A percentile compares a stretch with the other conserved stretches of the same genome.
Conservation (phyloP, 2,329 filamentous ascomycete genomes). For the Cytospora piceicola region DNA sequence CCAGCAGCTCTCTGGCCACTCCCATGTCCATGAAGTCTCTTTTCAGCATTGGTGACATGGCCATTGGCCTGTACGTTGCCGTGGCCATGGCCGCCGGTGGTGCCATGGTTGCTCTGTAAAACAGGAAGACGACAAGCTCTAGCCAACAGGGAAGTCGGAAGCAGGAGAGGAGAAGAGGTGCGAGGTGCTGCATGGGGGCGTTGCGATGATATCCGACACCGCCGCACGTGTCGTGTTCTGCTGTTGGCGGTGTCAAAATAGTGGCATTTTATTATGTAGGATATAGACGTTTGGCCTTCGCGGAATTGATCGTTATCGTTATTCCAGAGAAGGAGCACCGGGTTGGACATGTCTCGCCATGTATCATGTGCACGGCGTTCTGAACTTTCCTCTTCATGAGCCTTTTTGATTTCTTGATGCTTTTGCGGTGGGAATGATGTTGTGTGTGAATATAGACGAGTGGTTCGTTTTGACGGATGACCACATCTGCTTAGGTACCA, state of each 20-base stretch:
- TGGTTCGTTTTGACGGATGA: background rate
- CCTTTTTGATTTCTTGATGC: background rate
- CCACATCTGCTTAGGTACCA: background rate
- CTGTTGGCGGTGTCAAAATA: constrained; percentile 28
- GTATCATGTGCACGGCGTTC: constrained; percentile 9
- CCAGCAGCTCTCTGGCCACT: constrained; percentile 44
- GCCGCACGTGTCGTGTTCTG: constrained; percentile 10
- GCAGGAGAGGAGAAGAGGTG: background rate
- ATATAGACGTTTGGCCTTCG: constrained; percentile 25
- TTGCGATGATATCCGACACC: constrained; percentile 31
- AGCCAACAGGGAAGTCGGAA: background rate
- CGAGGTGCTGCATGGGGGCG: constrained; percentile 19
- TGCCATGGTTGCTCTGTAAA: constrained; percentile 58
- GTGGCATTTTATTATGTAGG: constrained; percentile 28
- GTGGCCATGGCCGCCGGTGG: constrained; percentile 58
- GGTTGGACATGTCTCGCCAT: background rate
- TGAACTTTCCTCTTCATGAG: background rate
- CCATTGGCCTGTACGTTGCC: constrained; percentile 54
- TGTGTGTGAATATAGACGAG: too few species aligned
- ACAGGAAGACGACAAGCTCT: background rate
- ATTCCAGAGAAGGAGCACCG: constrained; percentile 5
- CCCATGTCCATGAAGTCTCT: constrained; percentile 44
- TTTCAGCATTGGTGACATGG: constrained; percentile 52
- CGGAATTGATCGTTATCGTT: constrained; percentile 26
- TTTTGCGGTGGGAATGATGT: background rate